Conservation (phyloP, 2,329 filamentous ascomycete genomes). For the Grosmannia serpens region DNA sequence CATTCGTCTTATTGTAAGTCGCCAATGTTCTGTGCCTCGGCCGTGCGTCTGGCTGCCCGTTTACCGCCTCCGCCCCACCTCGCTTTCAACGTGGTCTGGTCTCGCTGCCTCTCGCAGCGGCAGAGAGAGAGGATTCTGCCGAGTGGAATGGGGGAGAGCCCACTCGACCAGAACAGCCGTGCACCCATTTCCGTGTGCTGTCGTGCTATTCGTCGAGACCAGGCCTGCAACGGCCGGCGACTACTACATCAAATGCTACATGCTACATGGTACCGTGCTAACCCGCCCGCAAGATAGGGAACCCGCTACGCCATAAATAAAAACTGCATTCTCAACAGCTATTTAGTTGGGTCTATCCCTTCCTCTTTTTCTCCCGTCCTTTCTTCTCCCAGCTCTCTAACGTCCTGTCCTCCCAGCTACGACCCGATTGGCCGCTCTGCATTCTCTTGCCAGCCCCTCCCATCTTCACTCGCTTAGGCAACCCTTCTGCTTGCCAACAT, state of each 20-base stretch:
- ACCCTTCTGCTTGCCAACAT: constrained; percentile 28
- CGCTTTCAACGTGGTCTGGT: too few species aligned
- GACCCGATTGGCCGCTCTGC: not conserved
- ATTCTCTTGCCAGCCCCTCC: not conserved
- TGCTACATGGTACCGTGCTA: not conserved
- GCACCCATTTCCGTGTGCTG: not conserved
- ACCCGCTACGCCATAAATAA: not conserved
- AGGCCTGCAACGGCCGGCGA: not conserved
- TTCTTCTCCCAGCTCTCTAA: not conserved
- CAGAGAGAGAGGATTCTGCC: too few species aligned
- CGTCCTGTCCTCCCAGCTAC: not conserved
- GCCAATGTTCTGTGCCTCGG: too few species aligned
- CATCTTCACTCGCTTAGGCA: not conserved
- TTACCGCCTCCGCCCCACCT: too few species aligned
- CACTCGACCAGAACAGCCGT: too few species aligned
- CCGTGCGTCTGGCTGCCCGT: too few species aligned
- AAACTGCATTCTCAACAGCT: not conserved
- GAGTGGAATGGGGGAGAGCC: too few species aligned
- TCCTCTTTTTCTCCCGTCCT: not conserved
- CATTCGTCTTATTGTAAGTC: too few species aligned
- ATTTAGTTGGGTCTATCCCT: not conserved
- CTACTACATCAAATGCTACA: not conserved
- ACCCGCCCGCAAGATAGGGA: not conserved
- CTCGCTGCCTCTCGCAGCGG: too few species aligned
- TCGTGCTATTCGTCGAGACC: not conserved